phyloP scores from a whole-genome alignment of 2,329 filamentous ascomycete genomes.

The Penicillium sp. region DNA sequence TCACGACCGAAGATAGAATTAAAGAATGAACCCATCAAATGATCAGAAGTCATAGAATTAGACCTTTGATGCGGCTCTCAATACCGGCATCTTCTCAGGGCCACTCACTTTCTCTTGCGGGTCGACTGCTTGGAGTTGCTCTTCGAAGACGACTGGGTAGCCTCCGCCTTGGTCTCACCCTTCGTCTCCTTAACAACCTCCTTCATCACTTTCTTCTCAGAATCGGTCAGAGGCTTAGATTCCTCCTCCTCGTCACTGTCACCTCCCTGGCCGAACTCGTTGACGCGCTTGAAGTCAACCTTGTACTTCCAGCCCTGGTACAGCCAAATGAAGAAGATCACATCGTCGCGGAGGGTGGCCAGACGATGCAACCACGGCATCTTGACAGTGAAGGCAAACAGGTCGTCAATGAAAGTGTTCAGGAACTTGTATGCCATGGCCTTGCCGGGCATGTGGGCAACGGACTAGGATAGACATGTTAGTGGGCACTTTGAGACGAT shows the following conservation, averaged over 20 bases:
- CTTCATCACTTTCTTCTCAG: slow-evolving; percentile 22
- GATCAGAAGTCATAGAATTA: background rate
- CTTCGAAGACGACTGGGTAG: slow-evolving; percentile 35
- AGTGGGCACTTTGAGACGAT: background rate
- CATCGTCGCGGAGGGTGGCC: slow-evolving; percentile 88
- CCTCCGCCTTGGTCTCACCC: slow-evolving; percentile 27
- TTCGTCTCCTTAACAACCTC: slow-evolving; percentile 51
- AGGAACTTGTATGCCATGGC: slow-evolving; percentile 98
- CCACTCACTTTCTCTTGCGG: slow-evolving; percentile 41
- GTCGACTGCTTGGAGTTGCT: slow-evolving; percentile 31
- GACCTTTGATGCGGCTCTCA: background rate
- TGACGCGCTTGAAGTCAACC: slow-evolving; percentile 87
- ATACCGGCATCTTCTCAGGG: background rate
- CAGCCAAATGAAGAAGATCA: slow-evolving; percentile 97
- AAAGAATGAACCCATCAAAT: background rate
- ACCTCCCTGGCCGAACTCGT: slow-evolving; percentile 98
- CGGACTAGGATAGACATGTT: slow-evolving; percentile 50
- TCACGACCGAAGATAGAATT: background rate
- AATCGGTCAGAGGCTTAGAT: slow-evolving; percentile 23
- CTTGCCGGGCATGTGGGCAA: slow-evolving; percentile 95
- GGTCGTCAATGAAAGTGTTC: slow-evolving; percentile 98
- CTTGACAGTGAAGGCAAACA: slow-evolving; percentile 99
- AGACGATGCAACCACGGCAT: slow-evolving; percentile 95
- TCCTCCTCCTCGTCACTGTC: slow-evolving; percentile 72
- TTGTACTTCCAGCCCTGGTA: slow-evolving; percentile 95